phyloP scores from a whole-genome alignment of 73 alveolate genomes.

The Tetrahymena borealis region DNA sequence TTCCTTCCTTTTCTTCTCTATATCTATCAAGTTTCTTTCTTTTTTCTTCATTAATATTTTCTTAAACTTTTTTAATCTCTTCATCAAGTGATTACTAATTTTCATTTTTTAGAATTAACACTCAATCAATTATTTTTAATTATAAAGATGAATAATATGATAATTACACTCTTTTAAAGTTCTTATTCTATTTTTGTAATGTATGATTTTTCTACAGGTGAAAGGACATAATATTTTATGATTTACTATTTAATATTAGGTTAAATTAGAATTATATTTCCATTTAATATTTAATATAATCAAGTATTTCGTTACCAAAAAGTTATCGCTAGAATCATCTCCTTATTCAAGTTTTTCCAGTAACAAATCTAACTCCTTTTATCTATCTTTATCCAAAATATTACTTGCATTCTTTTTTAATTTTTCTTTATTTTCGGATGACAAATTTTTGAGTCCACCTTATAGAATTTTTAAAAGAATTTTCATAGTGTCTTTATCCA shows the following conservation, averaged over 20 bases:
- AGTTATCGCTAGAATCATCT: constrained; percentile 11
- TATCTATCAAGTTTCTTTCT: constrained; percentile 19
- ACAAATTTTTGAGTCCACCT: constrained; percentile 29
- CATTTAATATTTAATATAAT: neutral
- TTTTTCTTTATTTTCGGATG: constrained; percentile 6
- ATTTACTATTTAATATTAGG: constrained; percentile 4
- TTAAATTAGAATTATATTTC: too few relatives aligned
- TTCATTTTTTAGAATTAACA: too few relatives aligned
- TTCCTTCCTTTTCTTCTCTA: constrained; percentile 29
- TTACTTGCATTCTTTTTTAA: constrained; percentile 10
- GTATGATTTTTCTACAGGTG: constrained; percentile 36
- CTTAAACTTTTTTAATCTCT: constrained; percentile 25
- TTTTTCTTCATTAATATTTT: constrained; percentile 15
- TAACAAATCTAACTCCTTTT: constrained; percentile 18
- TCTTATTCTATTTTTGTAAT: constrained; percentile 35
- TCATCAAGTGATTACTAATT: constrained; percentile 32
- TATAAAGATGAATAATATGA: too few relatives aligned
- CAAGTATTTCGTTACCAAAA: neutral
- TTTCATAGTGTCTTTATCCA: constrained; percentile 39
- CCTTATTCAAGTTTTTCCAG: constrained; percentile 1
- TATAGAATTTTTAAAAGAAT: neutral
- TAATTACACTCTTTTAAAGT: constrained; percentile 23
- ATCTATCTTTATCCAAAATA: constrained; percentile 31
- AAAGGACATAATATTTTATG: constrained; percentile 30
- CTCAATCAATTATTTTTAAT: too few relatives aligned